Percentiles rank a stretch among this genome's conserved stretches.
These are phyloP conservation scores for Ailanthus altissimus DNA, from an alignment of 345 rosid species.

Conservation along the genomic window DNA sequence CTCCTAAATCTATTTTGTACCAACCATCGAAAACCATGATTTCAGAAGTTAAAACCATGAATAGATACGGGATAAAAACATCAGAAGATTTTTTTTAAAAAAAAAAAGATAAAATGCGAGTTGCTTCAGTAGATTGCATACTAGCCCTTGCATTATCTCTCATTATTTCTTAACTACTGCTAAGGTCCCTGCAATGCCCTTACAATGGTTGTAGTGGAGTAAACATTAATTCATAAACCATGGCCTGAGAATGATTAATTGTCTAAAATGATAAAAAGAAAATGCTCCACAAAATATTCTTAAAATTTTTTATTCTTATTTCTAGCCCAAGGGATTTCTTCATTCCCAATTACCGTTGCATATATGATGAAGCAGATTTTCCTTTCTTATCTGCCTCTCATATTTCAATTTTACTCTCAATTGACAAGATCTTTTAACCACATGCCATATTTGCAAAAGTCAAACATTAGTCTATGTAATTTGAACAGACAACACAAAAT, in stretches of 20 bases:
- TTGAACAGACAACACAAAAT: not conserved
- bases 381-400: not conserved
- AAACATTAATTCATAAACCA: not conserved
- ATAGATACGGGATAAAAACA: not conserved
- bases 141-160: not conserved
- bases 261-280: not conserved
- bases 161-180: not conserved
- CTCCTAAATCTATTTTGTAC: not conserved
- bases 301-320: not conserved
- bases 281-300: not conserved
- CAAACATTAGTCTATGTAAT: not conserved
- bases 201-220: not conserved
- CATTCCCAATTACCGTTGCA: not conserved
- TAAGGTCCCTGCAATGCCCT: not conserved
- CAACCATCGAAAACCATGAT: not conserved
- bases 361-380: not conserved
- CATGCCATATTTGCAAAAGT: no score
- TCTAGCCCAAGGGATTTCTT: not conserved
- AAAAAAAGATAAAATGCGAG: not conserved
- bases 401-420: not conserved
- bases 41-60: not conserved
- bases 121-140: not conserved
- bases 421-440: not conserved
- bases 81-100: no score
- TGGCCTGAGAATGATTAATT: not conserved